These are phyloP conservation scores for Sporothrix brasiliensis DNA, from an alignment of 2,329 filamentous ascomycete genomes.

Conservation along the genomic window DNA sequence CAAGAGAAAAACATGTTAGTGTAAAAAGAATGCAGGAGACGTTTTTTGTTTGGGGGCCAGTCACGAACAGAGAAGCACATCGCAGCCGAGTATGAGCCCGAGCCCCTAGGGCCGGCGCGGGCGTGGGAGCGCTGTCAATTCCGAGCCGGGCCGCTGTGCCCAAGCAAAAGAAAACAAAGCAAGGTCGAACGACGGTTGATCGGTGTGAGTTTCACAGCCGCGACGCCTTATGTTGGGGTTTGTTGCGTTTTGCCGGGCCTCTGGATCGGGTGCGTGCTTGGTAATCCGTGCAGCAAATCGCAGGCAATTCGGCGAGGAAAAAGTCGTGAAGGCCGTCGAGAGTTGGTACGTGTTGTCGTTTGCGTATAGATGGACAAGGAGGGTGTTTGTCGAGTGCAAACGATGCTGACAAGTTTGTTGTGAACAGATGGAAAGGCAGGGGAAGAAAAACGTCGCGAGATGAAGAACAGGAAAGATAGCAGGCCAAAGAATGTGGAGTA, in stretches of 20 bases:
- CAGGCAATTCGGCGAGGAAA: neutral
- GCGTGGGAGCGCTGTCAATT: constrained; percentile 18
- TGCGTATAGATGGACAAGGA: neutral
- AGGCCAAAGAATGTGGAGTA: constrained; percentile 20
- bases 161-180: neutral
- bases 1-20: neutral
- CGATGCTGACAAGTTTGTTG: neutral
- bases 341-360: neutral
- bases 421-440: neutral
- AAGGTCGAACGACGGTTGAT: neutral
- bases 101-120: constrained; percentile 31
- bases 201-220: constrained; percentile 27
- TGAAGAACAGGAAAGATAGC: constrained; percentile 1
- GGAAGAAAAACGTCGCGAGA: constrained; percentile 4
- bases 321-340: neutral
- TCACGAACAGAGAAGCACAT: constrained; percentile 30
- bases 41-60: neutral
- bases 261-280: neutral
- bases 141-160: constrained; percentile 19
- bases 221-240: constrained; percentile 7
- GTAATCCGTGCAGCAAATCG: neutral
- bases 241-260: neutral
- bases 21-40: neutral
- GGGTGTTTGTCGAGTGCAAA: neutral
- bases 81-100: constrained; percentile 18